Evolutionary conservation across 78 protist species (phyloP), one percentile per base, ranked within the genome.

Genomic region (Thecamonas trahens): DNA sequence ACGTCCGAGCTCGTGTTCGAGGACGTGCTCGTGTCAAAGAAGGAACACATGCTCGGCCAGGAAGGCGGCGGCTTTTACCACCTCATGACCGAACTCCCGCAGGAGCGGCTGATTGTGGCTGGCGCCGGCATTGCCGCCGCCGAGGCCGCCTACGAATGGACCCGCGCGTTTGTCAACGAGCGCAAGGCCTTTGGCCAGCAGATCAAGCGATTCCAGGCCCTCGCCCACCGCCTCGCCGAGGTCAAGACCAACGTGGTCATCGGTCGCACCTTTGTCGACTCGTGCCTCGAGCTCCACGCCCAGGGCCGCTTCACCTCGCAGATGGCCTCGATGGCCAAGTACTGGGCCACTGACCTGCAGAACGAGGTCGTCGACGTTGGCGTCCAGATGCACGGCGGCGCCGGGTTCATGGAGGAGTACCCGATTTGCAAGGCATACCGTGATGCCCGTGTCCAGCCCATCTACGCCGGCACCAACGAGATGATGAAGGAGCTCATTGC

Each of bases 341-440:
- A 26, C 45, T 35, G 42, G 54, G 55, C 62, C 42, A 63, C 79
- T 0, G 79, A 74, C 44, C 47, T 72, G 14, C 74, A 60, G 62
- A 34, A 29, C 37, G 26, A 45, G 49, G 18, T 77, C 20, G 70
- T 76, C 50, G 70, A 77, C 61, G 60, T 60, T 34, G 40, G 83
- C 61, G 62, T 77, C n/a, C 83, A 77, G 64, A 62, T 77, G 35
- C 83, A 77, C 65, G 83, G 83, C n/a, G 83, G 83, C 13, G 68
- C 67, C 54, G 83, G 83, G 15, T 77, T 49, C 74, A 77, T 77
- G 83, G 32, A 28, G 35, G 82, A 76, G 61, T 77, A 77, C 76
- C 42, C 52, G 5, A 70, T 53, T 29, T 70, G 73, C 65, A 66
- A 68, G 49, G 76, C 39, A 29, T 77, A 18, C 70, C 37, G 28